Conservation (phyloP, 805 yeast species). For the Metschnikowia peoriensis region DNA sequence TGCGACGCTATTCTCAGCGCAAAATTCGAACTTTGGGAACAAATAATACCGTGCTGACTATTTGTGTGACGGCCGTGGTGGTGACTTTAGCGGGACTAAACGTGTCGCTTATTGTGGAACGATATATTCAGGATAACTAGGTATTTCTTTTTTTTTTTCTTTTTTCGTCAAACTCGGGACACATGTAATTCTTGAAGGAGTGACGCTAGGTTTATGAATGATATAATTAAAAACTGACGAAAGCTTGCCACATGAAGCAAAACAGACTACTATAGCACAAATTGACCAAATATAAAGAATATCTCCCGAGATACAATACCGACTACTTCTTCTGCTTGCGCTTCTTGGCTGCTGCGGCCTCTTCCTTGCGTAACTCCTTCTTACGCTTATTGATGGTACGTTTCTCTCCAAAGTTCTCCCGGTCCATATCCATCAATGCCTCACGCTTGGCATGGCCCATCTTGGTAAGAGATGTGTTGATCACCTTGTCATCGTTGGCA, state of each 20-base stretch:
- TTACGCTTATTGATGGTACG: constrained; percentile 50
- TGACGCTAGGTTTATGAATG: not conserved
- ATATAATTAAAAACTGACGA: not conserved
- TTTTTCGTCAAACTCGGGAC: too few relatives aligned
- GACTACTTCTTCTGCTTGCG: not conserved
- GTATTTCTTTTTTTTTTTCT: too few relatives aligned
- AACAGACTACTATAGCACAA: too few relatives aligned
- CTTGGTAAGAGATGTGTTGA: constrained; percentile 64
- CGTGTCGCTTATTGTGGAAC: constrained; percentile 25
- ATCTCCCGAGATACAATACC: too few relatives aligned
- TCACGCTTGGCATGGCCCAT: constrained; percentile 86
- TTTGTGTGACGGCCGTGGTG: constrained; percentile 33
- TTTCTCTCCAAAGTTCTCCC: constrained; percentile 81
- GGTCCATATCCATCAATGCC: constrained; percentile 90
- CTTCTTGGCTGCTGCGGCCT: not conserved
- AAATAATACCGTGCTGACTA: constrained; percentile 28
- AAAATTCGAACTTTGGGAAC: constrained; percentile 40
- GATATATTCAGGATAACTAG: constrained; percentile 9
- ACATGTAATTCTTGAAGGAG: too few relatives aligned
- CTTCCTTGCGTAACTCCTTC: constrained; percentile 14
- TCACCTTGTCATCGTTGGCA: constrained; percentile 73
- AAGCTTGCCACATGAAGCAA: too few relatives aligned
- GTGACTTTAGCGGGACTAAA: constrained; percentile 36
- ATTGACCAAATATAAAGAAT: too few relatives aligned
- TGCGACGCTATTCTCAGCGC: constrained; percentile 42